These are phyloP conservation scores for Plectosphaerella plurivora DNA, from an alignment of 2,329 filamentous ascomycete genomes.

Conservation along the genomic window DNA sequence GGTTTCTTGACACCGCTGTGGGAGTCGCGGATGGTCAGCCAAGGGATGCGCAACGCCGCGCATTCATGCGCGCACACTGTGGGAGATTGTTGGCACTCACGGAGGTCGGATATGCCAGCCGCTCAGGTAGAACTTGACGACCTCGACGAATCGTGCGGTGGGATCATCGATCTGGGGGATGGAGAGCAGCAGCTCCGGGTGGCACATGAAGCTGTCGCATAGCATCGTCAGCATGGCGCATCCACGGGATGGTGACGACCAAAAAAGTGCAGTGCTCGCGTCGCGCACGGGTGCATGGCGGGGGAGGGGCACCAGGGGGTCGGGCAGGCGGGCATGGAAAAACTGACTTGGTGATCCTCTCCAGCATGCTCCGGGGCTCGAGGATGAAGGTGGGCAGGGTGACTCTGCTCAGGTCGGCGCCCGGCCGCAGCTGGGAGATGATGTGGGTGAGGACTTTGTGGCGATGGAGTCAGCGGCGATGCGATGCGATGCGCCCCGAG, in stretches of 20 bases:
- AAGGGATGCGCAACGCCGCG: background rate
- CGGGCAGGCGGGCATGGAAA: background rate
- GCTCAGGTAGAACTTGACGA: slow-evolving; percentile 96
- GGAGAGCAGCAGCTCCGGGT: slow-evolving; percentile 89
- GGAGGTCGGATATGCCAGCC: slow-evolving; percentile 98
- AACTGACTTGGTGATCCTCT: slow-evolving; percentile 92
- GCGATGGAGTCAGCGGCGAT: background rate
- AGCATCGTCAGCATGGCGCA: background rate
- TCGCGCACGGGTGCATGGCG: background rate
- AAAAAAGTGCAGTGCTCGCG: background rate
- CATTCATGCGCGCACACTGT: slow-evolving; percentile 3
- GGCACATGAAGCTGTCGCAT: slow-evolving; percentile 85
- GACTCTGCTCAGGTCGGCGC: slow-evolving; percentile 90
- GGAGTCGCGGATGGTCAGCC: slow-evolving; percentile 2
- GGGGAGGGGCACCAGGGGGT: background rate
- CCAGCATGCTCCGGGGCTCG: slow-evolving; percentile 95
- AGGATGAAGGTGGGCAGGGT: slow-evolving; percentile 96
- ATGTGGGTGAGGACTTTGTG: slow-evolving; percentile 83
- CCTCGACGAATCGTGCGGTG: slow-evolving; percentile 81
- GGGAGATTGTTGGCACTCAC: slow-evolving; percentile 45
- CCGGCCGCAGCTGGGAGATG: slow-evolving; percentile 92
- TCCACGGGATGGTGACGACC: background rate
- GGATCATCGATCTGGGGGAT: slow-evolving; percentile 88
- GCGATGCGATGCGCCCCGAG: background rate
- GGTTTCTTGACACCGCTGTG: slow-evolving; percentile 93